A percentile compares a stretch with the other conserved stretches of the same genome.
phyloP scores from a whole-genome alignment of 1,284 basidiomycete species.

The Cutaneotrichosporon daszewskae region DNA sequence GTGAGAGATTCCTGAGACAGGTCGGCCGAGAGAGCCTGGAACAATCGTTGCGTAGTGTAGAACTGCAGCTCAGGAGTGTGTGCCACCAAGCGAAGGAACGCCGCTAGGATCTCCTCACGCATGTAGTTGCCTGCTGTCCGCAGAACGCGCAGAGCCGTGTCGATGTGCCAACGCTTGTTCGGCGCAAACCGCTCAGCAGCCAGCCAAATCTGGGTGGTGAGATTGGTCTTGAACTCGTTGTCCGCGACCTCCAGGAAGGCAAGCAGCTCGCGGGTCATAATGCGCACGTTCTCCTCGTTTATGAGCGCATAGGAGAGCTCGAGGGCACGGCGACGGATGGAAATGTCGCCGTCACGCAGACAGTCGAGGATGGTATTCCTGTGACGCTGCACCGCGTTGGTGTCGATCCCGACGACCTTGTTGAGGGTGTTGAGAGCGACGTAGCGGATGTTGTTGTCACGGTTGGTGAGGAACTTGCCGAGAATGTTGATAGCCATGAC shows the following conservation, averaged over 20 bases:
- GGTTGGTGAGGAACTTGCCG: slow-evolving; percentile 95
- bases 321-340: slow-evolving; percentile 90
- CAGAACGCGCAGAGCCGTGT: slow-evolving; percentile 87
- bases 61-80: slow-evolving; percentile 96
- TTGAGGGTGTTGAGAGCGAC: slow-evolving; percentile 97
- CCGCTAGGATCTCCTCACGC: slow-evolving; percentile 88
- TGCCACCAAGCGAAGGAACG: slow-evolving; percentile 91
- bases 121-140: slow-evolving; percentile 99
- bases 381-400: slow-evolving; percentile 96
- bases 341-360: slow-evolving; percentile 96
- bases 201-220: slow-evolving; percentile 95
- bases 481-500: slow-evolving; percentile 99
- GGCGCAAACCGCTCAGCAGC: slow-evolving; percentile 96
- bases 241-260: slow-evolving; percentile 97
- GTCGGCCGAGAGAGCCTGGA: slow-evolving; percentile 78
- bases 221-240: slow-evolving; percentile 95
- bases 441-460: slow-evolving; percentile 99
- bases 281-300: slow-evolving; percentile 89
- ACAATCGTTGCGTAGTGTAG: slow-evolving; percentile 91
- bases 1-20: slow-evolving; percentile 96
- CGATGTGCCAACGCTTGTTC: slow-evolving; percentile 98
- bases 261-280: slow-evolving; percentile 85
- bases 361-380: slow-evolving; percentile 98
- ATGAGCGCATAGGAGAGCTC: slow-evolving; percentile 97
- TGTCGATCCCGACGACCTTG: slow-evolving; percentile 97